phyloP scores from a whole-genome alignment of 306 rosid genomes.

The Vigna nakashimae region DNA sequence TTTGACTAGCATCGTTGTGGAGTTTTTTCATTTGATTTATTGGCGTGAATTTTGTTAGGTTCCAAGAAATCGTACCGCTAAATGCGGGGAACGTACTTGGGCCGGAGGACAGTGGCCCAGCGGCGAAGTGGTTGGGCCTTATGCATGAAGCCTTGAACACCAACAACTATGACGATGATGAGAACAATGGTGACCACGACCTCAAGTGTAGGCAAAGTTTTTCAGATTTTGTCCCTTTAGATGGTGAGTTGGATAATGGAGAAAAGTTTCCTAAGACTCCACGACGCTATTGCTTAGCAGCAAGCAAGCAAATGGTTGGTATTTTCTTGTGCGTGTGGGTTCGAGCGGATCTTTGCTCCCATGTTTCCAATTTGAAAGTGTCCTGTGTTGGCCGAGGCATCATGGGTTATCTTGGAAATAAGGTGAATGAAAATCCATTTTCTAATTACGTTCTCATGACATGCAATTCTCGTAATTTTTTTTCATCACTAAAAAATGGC shows the following conservation, averaged over 20 bases:
- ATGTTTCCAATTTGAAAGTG: conserved; percentile 60
- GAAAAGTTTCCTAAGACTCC: background rate
- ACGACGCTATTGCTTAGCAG: conserved; percentile 56
- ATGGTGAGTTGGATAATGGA: background rate
- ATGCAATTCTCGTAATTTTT: no score
- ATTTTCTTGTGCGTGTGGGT: conserved; percentile 86
- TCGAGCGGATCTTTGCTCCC: conserved; percentile 52
- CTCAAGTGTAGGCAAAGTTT: conserved; percentile 56
- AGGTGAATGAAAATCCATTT: conserved; percentile 50
- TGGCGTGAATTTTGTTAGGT: conserved; percentile 50
- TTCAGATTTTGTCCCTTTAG: background rate
- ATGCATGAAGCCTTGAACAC: conserved; percentile 66
- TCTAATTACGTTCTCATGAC: background rate
- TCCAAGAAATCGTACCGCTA: conserved; percentile 93
- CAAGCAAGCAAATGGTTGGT: conserved; percentile 97
- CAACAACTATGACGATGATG: background rate
- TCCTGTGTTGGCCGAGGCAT: conserved; percentile 88
- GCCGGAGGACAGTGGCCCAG: conserved; percentile 80
- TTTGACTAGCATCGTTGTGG: no score
- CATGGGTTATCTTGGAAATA: conserved; percentile 95
- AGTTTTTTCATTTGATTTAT: background rate
- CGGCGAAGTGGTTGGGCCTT: conserved; percentile 74
- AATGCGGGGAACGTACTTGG: conserved; percentile 91
- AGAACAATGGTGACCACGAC: background rate
- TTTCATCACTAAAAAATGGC: background rate